phyloP scores from a whole-genome alignment of 208 protist genomes.

The Leishmania tropica region DNA sequence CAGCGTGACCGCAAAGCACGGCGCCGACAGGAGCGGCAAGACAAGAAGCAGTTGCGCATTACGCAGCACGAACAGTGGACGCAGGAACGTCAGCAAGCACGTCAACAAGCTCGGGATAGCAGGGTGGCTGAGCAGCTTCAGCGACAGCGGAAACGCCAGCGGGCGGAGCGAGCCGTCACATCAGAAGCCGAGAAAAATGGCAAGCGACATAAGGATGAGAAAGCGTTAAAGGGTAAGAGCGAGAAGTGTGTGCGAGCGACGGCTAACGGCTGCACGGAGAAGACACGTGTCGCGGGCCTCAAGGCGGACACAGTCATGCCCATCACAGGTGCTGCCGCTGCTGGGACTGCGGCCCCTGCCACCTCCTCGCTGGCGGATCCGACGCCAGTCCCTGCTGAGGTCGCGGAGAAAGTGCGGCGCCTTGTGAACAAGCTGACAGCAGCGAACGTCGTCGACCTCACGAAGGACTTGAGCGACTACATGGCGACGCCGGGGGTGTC shows the following conservation, averaged over 20 bases:
- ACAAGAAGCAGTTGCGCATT: conserved; percentile 60
- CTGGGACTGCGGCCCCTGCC: background rate
- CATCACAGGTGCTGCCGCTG: background rate
- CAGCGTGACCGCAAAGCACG: conserved; percentile 66
- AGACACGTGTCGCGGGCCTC: background rate
- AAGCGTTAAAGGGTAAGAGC: background rate
- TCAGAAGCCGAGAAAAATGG: conserved; percentile 11
- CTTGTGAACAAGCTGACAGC: conserved; percentile 82
- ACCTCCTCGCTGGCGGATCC: conserved; percentile 3
- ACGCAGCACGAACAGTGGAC: conserved; percentile 56
- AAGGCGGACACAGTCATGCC: background rate
- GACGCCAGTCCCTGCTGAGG: conserved; percentile 22
- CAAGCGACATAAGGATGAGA: conserved; percentile 13
- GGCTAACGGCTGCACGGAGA: background rate
- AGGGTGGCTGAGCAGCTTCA: conserved; percentile 4
- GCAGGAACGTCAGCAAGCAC: conserved; percentile 42
- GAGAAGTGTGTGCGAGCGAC: background rate
- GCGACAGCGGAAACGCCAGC: conserved; percentile 26
- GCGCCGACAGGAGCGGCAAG: conserved; percentile 47
- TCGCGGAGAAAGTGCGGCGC: conserved; percentile 50
- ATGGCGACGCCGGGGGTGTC: conserved; percentile 40
- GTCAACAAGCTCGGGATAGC: conserved; percentile 18
- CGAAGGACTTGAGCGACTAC: conserved; percentile 60
- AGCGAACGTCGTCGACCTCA: conserved; percentile 72
- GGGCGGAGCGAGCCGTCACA: conserved; percentile 5